Evolutionary conservation across 345 rosid species (phyloP), one percentile per base, ranked within the genome.

Genomic region (Schrenkiella parvula): DNA sequence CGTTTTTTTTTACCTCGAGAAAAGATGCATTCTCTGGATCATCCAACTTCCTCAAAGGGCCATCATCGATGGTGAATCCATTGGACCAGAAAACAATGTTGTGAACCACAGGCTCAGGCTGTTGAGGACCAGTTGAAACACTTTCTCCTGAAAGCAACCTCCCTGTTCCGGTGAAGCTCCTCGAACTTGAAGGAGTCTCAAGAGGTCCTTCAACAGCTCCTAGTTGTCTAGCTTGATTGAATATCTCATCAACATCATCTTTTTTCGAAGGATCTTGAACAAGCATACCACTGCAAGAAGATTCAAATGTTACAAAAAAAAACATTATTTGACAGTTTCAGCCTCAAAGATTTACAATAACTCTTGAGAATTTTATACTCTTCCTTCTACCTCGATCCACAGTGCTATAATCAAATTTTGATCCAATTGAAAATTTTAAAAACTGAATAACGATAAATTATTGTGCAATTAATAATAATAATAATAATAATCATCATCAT

Each of bases 1-100:
- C 17, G 35, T 7, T 28, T 10, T 34, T n/a, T 50, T n/a, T n/a
- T n/a, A 95, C 98, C 98, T 95, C 99, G 26, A 95, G 79, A 82
- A 95, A 95, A 64, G 96, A 44, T 44, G 95, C 96, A 78, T 91
- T 95, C 71, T 91, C 98, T 31, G 99, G 99, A 87, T 89, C 98
- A 72, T 88, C 96, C 86, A 95, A 35, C 77, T 84, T 87, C 85
- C 99, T 87, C 72, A 91, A 56, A 37, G 98, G 98, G 9, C 99
- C 99, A 78, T 86, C 97, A 68, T 91, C 83, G 13, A 95, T 92
- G 43, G 98, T 88, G 83, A 95, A 95, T 38, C 99, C 99, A 81
- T 91, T 87, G 34, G 82, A 75, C 99, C 98, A 91, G 82, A 95
- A 95, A 71, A 88, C 86, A 77, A 95, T 91, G 82, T 85, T 91